Evolutionary conservation across 257 asterid genomes (phyloP).

Genomic region (Paraleonurus japonicus): DNA sequence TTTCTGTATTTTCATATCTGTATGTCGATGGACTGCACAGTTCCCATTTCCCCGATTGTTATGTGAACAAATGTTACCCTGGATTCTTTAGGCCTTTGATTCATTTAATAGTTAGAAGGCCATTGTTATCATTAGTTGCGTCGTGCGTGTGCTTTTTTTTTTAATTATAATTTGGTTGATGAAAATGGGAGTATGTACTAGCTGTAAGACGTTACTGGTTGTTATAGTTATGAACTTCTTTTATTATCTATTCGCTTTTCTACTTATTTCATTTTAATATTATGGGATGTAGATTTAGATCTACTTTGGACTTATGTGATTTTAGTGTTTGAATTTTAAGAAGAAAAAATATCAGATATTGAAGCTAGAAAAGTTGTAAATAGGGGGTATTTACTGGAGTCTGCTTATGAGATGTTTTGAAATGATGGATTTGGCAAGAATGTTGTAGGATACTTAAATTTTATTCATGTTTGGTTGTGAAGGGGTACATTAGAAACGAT

Average conservation of each 20-base stretch:
- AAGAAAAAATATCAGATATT: not conserved
- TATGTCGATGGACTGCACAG: not conserved
- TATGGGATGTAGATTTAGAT: not conserved
- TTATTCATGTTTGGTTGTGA: conserved; percentile 5
- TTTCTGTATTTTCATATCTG: not conserved
- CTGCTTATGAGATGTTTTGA: conserved; percentile 2
- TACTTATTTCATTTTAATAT: not conserved
- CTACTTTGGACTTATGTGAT: not conserved
- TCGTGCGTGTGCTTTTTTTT: not conserved
- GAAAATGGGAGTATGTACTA: not conserved
- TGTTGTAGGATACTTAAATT: not conserved
- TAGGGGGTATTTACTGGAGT: not conserved
- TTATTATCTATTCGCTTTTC: not conserved
- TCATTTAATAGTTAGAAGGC: conserved; percentile 2
- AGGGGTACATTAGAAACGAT: not conserved
- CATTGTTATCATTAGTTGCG: not conserved
- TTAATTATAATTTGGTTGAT: not conserved
- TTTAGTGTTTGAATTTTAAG: not conserved
- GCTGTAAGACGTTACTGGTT: not conserved
- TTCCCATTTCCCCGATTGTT: not conserved
- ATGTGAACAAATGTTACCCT: not conserved
- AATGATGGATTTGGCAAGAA: not conserved
- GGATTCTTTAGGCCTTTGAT: not conserved
- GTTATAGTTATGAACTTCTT: conserved; percentile 1
- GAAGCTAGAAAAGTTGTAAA: conserved; percentile 2